Conservation (phyloP, 2,329 filamentous ascomycete genomes). For the Hypoxylon sp. region DNA sequence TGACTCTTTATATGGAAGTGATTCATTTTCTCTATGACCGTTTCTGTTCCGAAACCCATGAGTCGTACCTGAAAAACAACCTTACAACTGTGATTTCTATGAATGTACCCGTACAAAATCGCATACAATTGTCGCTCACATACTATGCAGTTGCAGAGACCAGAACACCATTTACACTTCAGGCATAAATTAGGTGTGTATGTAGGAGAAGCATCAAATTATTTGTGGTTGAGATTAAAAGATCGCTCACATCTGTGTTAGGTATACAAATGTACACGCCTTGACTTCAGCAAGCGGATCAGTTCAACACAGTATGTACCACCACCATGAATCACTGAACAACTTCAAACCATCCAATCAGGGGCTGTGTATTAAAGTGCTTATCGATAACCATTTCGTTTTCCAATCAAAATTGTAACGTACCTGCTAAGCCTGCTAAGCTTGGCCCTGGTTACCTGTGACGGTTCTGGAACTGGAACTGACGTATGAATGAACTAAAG, state of each 20-base stretch:
- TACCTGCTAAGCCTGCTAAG: constrained; percentile 8
- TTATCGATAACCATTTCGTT: constrained; percentile 23
- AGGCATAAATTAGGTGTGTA: no score
- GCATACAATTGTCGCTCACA: no score
- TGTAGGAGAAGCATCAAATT: no score
- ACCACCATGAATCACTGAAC: neutral
- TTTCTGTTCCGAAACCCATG: neutral
- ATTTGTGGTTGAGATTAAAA: neutral
- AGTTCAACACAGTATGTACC: no score
- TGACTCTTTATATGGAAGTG: constrained; percentile 8
- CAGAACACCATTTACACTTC: no score
- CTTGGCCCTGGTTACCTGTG: constrained; percentile 20
- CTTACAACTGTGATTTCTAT: no score
- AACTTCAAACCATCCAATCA: neutral
- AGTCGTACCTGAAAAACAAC: no score
- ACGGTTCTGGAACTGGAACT: constrained; percentile 37
- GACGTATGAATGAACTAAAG: constrained; percentile 35
- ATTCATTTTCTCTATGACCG: neutral
- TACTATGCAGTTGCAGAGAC: neutral
- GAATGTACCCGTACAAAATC: neutral
- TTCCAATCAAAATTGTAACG: neutral
- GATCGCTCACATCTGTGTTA: neutral
- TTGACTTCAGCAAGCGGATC: no score
- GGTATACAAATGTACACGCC: no score
- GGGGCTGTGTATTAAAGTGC: neutral